These are phyloP conservation scores for Fusarium sp. DNA, from an alignment of 2,329 filamentous ascomycete species.

Conservation along the genomic window DNA sequence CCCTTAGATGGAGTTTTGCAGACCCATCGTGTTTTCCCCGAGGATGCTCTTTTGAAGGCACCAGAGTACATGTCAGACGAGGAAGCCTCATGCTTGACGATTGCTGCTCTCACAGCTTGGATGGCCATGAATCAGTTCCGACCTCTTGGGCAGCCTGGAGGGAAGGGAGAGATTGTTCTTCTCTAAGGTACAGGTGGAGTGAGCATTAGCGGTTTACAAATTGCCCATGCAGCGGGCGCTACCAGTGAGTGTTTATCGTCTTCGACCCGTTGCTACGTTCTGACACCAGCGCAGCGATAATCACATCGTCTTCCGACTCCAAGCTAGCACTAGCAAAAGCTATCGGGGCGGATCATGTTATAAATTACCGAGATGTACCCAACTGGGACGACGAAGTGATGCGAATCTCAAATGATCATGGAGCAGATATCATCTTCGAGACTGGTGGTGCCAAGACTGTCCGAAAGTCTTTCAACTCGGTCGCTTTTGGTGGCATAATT, in stretches of 20 bases:
- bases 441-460: not conserved
- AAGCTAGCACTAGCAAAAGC: not conserved
- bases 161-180: not conserved
- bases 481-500: not conserved
- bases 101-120: not conserved
- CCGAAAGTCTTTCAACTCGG: not conserved
- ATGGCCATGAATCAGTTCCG: not conserved
- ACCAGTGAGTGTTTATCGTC: not conserved
- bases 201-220: not conserved
- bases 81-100: not conserved
- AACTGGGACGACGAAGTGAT: not conserved
- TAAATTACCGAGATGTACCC: not conserved
- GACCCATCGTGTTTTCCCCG: not conserved
- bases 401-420: not conserved
- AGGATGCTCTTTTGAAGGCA: not conserved
- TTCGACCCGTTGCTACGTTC: not conserved
- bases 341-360: not conserved
- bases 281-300: not conserved
- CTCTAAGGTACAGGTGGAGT: not conserved
- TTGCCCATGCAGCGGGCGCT: not conserved
- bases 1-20: not conserved
- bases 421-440: not conserved
- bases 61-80: not conserved
- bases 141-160: not conserved
- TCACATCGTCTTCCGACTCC: not conserved